Evolutionary conservation across 768 basidiomycete genomes (phyloP).

Genomic region (Termitomyces titanicus): DNA sequence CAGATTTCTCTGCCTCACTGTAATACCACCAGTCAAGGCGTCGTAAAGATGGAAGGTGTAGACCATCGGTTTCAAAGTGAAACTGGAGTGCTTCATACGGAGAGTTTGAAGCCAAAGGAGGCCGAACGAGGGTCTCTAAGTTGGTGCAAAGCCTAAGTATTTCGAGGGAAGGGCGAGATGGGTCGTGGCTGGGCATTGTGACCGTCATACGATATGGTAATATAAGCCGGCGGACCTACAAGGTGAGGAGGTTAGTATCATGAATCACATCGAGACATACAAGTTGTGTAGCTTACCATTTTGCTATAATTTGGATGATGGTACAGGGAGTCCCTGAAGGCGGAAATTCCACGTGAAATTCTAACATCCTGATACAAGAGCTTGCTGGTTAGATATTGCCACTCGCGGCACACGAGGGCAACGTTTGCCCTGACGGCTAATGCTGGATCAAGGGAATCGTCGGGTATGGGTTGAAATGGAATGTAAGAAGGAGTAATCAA

Average conservation of each 20-base stretch:
- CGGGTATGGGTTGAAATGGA: conserved; percentile 43
- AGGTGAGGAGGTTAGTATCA: background rate
- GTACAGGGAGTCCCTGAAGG: conserved; percentile 30
- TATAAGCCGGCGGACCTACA: conserved; percentile 51
- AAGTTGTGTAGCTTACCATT: conserved; percentile 19
- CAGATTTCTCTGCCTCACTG: conserved; percentile 52
- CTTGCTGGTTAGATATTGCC: conserved; percentile 43
- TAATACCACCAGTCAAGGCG: conserved; percentile 72
- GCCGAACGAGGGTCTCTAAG: conserved; percentile 54
- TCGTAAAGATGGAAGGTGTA: conserved; percentile 46
- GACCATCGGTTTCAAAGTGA: conserved; percentile 47
- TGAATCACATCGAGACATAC: background rate
- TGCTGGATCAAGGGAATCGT: conserved; percentile 23
- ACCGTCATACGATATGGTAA: conserved; percentile 55
- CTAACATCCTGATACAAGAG: conserved; percentile 54
- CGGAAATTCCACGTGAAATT: conserved; percentile 28
- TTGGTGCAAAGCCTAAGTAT: conserved; percentile 46
- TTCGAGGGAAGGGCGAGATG: conserved; percentile 34
- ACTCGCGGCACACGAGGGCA: conserved; percentile 53
- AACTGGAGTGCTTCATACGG: conserved; percentile 33
- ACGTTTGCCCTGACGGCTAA: conserved; percentile 37
- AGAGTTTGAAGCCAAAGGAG: conserved; percentile 22
- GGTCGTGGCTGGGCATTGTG: conserved; percentile 23
- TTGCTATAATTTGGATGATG: conserved; percentile 21
- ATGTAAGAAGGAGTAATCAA: conserved; percentile 29